A percentile compares a stretch with the other conserved stretches of the same genome.
Conservation (phyloP, 305 asterid genomes). For the Solanum hybrid region DNA sequence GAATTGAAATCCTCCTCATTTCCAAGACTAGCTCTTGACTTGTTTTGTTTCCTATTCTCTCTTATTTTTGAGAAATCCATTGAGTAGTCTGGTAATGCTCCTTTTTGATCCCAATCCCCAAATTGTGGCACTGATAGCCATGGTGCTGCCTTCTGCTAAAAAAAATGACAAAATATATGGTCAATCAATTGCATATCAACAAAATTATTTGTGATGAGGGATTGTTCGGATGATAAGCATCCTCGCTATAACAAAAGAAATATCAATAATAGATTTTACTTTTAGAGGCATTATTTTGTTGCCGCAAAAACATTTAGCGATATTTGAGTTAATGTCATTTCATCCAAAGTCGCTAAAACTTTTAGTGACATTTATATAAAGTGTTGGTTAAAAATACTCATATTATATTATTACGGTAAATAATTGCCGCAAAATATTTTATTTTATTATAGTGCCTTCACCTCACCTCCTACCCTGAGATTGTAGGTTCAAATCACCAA, state of each 20-base stretch:
- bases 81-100: slow-evolving; percentile 74
- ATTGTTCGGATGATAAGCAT: accelerated
- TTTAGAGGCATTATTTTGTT: background rate
- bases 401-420: background rate
- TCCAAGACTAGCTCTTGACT: slow-evolving; percentile 79
- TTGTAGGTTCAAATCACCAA: background rate
- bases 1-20: slow-evolving; percentile 64
- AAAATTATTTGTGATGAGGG: background rate
- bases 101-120: slow-evolving; percentile 91
- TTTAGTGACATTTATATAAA: background rate
- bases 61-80: slow-evolving; percentile 78
- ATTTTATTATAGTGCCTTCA: background rate
- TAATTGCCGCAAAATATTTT: background rate
- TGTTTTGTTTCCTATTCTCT: slow-evolving; percentile 77
- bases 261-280: background rate
- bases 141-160: slow-evolving; percentile 37
- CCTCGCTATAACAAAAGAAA: background rate
- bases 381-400: background rate
- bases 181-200: background rate
- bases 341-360: accelerated
- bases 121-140: slow-evolving; percentile 91
- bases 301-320: accelerated
- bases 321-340: background rate
- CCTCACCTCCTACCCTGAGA: accelerated
- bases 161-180: background rate